Conservation (phyloP, 768 basidiomycete genomes). For the Serendipita indica region DNA sequence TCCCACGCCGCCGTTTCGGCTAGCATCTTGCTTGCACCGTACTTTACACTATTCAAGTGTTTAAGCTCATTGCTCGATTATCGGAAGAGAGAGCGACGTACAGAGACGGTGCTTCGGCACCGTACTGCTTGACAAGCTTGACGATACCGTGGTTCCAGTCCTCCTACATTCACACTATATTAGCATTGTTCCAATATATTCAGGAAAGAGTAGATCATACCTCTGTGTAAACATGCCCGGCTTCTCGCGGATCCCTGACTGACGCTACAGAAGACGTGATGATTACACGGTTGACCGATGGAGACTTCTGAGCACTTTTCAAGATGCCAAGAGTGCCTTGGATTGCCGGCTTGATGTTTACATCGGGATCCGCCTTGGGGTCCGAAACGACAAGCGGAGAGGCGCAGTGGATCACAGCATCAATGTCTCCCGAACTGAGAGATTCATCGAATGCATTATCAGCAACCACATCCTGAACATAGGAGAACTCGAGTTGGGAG, state of each 20-base stretch:
- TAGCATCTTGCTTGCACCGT: conserved; percentile 16
- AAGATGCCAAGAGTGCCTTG: conserved; percentile 17
- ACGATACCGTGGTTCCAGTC: conserved; percentile 20
- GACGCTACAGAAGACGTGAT: conserved; percentile 17
- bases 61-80: no score
- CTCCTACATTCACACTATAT: conserved; percentile 12
- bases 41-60: no score
- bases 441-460: conserved; percentile 15
- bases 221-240: conserved; percentile 16
- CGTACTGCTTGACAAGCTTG: conserved; percentile 16
- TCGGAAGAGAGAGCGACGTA: no score
- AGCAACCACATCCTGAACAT: conserved; percentile 7
- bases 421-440: conserved; percentile 15
- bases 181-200: no score
- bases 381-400: conserved; percentile 12
- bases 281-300: conserved; percentile 18
- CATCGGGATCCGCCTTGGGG: conserved; percentile 8
- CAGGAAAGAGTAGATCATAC: conserved; percentile 1
- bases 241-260: conserved; percentile 12
- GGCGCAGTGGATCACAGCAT: conserved; percentile 16
- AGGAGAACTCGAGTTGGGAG: not conserved
- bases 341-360: conserved; percentile 21
- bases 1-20: conserved; percentile 13
- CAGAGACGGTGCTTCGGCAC: conserved; percentile 13
- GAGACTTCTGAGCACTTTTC: conserved; percentile 10